Evolutionary conservation across 1,139 yeast genomes (phyloP).

Genomic region (Yamadazyma aaseri): DNA sequence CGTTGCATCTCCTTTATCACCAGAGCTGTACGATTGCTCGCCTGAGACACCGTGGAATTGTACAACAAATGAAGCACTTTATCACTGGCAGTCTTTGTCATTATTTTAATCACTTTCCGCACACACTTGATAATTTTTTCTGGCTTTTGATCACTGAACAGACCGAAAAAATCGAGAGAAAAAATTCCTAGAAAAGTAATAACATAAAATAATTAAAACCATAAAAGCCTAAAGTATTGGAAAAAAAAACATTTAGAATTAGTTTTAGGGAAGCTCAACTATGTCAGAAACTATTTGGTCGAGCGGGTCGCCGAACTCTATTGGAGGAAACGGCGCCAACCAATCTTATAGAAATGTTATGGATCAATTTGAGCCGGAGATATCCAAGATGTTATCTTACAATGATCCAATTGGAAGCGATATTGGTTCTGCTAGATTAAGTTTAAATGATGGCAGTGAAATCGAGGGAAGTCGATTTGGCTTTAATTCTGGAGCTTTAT

Average conservation of each 20-base stretch:
- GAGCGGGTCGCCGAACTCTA: conserved; percentile 6
- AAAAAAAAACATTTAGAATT: too few relatives aligned
- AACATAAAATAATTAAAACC: too few relatives aligned
- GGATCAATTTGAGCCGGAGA: conserved; percentile 17
- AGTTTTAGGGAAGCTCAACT: too few relatives aligned
- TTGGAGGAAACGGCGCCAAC: conserved; percentile 3
- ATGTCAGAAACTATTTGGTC: conserved; percentile 20
- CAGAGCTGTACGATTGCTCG: background rate
- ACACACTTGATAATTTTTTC: background rate
- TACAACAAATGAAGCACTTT: conserved; percentile 6
- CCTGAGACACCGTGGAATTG: conserved; percentile 2
- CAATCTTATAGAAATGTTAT: conserved; percentile 12
- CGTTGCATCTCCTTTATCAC: background rate
- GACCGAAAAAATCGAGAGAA: too few relatives aligned
- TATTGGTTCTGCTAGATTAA: conserved; percentile 26
- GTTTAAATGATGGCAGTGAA: conserved; percentile 48
- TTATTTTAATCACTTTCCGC: background rate
- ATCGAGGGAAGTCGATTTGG: conserved; percentile 43
- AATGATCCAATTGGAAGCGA: conserved; percentile 15
- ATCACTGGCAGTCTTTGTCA: conserved; percentile 1
- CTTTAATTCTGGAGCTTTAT: conserved; percentile 46
- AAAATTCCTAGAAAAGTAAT: background rate
- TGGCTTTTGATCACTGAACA: background rate
- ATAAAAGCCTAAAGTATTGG: too few relatives aligned
- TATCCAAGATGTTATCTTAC: conserved; percentile 16